Evolutionary conservation across 176 grass and related monocot species (phyloP), one percentile per base, ranked within the genome.

Genomic region (Cymbopogon citratus): DNA sequence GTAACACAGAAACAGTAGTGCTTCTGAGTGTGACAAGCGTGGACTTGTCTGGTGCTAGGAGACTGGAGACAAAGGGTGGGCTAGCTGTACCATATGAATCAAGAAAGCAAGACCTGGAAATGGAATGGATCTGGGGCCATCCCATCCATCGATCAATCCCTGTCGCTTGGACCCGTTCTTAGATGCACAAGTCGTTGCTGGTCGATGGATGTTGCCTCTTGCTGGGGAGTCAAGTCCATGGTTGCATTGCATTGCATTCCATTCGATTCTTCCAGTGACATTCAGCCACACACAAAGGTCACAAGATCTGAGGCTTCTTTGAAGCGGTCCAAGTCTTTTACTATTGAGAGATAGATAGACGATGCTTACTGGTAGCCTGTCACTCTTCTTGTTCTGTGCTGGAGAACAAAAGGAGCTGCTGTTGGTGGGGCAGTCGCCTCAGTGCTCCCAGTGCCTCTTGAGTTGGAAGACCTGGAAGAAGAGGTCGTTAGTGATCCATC

Each of bases 241-340:
- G 79, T 86, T 65, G 84, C 84, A 41, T 15, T 52, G 75, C 21
- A 39, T 2, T 44, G 41, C 41, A 9, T 44, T 19, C 16, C 49
- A 54, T 18, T 56, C 51, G 6, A 7, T 59, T 16, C 40, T 26
- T 12, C 75, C 68, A 40, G 62, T 61, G 34, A 33, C 62, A 28
- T 49, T 27, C 44, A 84, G 33, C 83, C 68, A 70, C 79, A 49
- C n/a, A 19, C 31, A 62, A 41, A 80, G 48, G 8, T 49, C 23
- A 26, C 10, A 41, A 49, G 71, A 28, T 74, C 44, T 12, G 27
- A 57, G 33, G 10, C 19, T 54, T 39, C 72, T 89, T 89, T 85
- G 87, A 89, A 89, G 35, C 12, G 56, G 87, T 89, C 83, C 78
- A 89, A 89, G 87, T 89, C 83, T 77, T 34, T 18, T 26, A 48